Evolutionary conservation across 148 eudicot species (phyloP), one percentile per base, ranked within the genome.

Genomic region (Camellia japonica): DNA sequence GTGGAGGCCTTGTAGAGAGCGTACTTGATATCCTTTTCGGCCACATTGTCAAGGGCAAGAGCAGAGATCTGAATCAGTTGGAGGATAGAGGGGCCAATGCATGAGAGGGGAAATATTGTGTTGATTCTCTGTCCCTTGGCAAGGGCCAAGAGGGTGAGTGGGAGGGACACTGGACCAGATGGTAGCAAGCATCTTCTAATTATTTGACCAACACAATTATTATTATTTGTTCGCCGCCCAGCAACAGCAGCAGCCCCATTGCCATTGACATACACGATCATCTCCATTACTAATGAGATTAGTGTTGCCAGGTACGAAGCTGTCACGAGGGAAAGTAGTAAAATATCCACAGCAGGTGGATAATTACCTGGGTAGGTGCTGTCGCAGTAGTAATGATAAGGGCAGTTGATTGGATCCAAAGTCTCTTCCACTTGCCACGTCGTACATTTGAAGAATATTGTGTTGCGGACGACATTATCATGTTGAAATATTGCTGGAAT

Each of bases 381-480:
- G 81, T 82, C 83, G 86, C 92, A 89, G 79, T 84, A 87, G 89
- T 89, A 89, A 68, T 89, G 92, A 84, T 87, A 86, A 64, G 90
- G 90, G 77, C 92, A 89, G 78, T 74, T 84, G 60, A 81, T 67
- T 2, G 92, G 90, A 83, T 89, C 92, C n/a, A 89, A 65, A 5
- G 92, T 89, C 72, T 89, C 89, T 78, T 89, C 92, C 3, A 87
- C 56, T 77, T 89, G 92, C 92, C 90, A 89, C 79, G 82, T 89
- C 30, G 87, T 82, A 68, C 92, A 89, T 69, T 89, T 87, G 83
- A 86, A 84, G 85, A 89, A 89, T 4, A 79, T 82, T 15, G 82
- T 83, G 12, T 54, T 41, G 61, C 80, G 83, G 74, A 87, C 62
- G 30, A 80, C 52, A 49, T 5, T 58, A 78, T 69, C 23, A 2